These are phyloP conservation scores for Cyclostephanos tholiformis DNA, from an alignment of 108 stramenopile species.

Conservation along the genomic window DNA sequence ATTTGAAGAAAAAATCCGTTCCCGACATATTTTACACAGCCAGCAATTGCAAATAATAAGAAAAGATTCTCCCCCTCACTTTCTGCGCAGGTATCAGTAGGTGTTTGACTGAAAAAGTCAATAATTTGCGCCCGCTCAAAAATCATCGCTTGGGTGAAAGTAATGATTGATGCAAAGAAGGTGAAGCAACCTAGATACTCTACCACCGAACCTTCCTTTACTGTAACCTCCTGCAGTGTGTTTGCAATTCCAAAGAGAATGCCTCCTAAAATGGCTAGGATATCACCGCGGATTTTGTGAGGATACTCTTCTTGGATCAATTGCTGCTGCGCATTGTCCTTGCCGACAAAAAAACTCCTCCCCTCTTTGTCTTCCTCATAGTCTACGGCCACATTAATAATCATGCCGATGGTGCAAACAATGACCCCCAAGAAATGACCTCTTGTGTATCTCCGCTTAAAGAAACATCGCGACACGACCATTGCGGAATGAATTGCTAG, in stretches of 20 bases:
- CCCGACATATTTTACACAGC: constrained; percentile 58
- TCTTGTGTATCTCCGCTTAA: constrained; percentile 65
- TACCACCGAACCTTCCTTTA: constrained; percentile 51
- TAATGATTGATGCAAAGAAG: too few relatives aligned
- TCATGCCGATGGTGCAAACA: constrained; percentile 84
- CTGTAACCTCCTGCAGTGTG: constrained; percentile 70
- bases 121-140: not conserved
- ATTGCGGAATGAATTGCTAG: constrained; percentile 94
- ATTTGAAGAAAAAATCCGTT: constrained; percentile 70
- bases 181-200: constrained; percentile 91
- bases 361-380: constrained; percentile 52
- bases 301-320: constrained; percentile 57
- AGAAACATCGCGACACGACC: constrained; percentile 73
- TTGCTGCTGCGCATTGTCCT: constrained; percentile 37
- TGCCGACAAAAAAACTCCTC: constrained; percentile 15
- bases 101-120: constrained; percentile 2
- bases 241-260: constrained; percentile 89
- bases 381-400: constrained; percentile 83
- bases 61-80: constrained; percentile 40
- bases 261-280: constrained; percentile 87
- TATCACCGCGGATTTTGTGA: constrained; percentile 79
- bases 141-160: constrained; percentile 21
- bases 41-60: constrained; percentile 57
- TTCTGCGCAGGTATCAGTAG: constrained; percentile 42
- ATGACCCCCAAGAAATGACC: constrained; percentile 83